phyloP scores from a whole-genome alignment of 139 green algal genomes.

The Coelastrella sp. region DNA sequence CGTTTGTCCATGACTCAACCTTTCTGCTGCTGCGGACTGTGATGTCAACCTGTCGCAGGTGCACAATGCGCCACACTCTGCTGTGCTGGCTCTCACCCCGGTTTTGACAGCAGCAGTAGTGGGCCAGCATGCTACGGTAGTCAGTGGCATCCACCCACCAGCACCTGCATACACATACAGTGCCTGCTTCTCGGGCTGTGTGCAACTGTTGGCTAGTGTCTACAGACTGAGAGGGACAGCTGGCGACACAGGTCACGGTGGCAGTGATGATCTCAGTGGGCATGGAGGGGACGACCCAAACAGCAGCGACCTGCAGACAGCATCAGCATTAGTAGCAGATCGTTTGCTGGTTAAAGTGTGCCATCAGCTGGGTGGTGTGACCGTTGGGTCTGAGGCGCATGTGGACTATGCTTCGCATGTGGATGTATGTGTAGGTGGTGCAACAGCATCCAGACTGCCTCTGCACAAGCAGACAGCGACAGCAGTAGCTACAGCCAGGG shows the following conservation, averaged over 20 bases:
- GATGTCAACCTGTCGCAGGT: not conserved
- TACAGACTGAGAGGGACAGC: not conserved
- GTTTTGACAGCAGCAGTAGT: not conserved
- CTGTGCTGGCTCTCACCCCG: not conserved
- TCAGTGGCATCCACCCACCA: not conserved
- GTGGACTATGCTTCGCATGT: not conserved
- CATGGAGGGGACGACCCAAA: not conserved
- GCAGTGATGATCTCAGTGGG: not conserved
- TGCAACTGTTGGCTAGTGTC: not conserved
- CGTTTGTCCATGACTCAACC: no score
- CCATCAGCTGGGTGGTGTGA: not conserved
- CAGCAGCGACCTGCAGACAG: not conserved
- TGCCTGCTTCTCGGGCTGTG: not conserved
- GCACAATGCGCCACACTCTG: not conserved
- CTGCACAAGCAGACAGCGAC: not conserved
- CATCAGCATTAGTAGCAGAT: not conserved
- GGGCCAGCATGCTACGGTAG: not conserved
- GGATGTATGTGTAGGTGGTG: not conserved
- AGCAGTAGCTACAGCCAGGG: not conserved
- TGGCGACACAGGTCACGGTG: not conserved
- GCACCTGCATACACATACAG: not conserved
- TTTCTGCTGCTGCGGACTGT: not conserved
- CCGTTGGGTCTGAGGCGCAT: not conserved
- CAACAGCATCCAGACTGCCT: not conserved
- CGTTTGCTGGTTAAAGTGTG: not conserved